phyloP scores from a whole-genome alignment of 2,329 filamentous ascomycete species.

The Macroventuria anomochaeta region DNA sequence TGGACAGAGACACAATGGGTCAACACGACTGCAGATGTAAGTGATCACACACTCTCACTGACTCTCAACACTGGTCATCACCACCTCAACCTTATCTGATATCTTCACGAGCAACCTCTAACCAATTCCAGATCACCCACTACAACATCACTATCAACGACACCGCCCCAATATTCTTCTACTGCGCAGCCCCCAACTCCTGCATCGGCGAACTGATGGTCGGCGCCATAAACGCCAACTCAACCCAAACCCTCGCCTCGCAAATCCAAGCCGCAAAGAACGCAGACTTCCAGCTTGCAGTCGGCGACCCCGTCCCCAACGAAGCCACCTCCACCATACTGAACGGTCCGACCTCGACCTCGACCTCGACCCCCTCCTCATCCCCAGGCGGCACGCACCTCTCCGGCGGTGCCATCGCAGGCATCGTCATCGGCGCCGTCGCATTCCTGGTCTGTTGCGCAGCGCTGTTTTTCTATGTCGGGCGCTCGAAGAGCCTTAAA shows the following conservation, averaged over 20 bases:
- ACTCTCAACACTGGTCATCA: too few species aligned
- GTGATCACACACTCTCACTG: constrained; percentile 1
- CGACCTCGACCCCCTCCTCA: not conserved
- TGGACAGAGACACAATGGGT: constrained; percentile 40
- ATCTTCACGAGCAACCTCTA: constrained; percentile 3
- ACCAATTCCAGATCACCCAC: constrained; percentile 28
- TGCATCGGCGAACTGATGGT: constrained; percentile 74
- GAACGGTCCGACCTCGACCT: constrained; percentile 17
- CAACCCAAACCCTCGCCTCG: constrained; percentile 36
- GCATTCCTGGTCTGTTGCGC: constrained; percentile 67
- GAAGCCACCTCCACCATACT: constrained; percentile 38
- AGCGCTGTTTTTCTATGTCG: constrained; percentile 70
- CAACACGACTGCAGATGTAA: constrained; percentile 34
- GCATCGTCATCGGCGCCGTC: constrained; percentile 68
- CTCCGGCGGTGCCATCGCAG: constrained; percentile 51
- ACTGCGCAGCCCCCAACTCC: constrained; percentile 64
- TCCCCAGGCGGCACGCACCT: constrained; percentile 26
- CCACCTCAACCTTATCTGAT: too few species aligned
- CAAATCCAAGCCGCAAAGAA: constrained; percentile 35
- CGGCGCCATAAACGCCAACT: constrained; percentile 72
- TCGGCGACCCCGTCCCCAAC: constrained; percentile 50
- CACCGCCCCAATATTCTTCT: constrained; percentile 48
- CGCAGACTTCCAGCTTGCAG: constrained; percentile 43
- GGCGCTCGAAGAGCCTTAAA: constrained; percentile 47
- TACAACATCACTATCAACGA: constrained; percentile 47